phyloP scores from a whole-genome alignment of 495 filamentous ascomycete genomes.

The Cairneyella variabilis region DNA sequence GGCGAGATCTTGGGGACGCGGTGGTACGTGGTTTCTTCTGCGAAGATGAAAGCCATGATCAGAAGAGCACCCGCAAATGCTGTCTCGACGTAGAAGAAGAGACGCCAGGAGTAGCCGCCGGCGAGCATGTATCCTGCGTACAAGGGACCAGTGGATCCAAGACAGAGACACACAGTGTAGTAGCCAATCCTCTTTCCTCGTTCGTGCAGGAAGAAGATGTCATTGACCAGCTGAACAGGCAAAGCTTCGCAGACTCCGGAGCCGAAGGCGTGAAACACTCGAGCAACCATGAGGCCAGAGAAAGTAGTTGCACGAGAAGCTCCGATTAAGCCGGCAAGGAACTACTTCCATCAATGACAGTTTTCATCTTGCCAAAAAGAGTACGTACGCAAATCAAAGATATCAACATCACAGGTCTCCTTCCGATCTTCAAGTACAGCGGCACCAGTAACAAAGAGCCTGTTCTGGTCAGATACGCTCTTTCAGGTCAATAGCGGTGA shows the following conservation, averaged over 20 bases:
- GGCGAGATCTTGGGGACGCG: slow-evolving; percentile 26
- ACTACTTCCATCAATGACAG: slow-evolving; percentile 29
- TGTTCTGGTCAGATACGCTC: slow-evolving; percentile 15
- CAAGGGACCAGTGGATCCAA: slow-evolving; percentile 54
- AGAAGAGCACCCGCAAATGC: slow-evolving; percentile 53
- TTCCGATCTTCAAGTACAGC: slow-evolving; percentile 53
- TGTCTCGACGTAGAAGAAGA: slow-evolving; percentile 63
- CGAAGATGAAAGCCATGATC: slow-evolving; percentile 56
- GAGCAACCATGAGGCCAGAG: slow-evolving; percentile 47
- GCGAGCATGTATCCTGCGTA: slow-evolving; percentile 63
- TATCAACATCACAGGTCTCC: slow-evolving; percentile 51
- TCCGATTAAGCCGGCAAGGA: slow-evolving; percentile 53
- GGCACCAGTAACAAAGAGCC: slow-evolving; percentile 56
- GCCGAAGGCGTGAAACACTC: slow-evolving; percentile 53
- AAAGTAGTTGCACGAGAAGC: slow-evolving; percentile 49
- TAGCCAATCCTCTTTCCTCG: slow-evolving; percentile 54
- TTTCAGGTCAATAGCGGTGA: not conserved
- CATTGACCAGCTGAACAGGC: slow-evolving; percentile 61
- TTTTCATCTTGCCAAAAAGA: not conserved
- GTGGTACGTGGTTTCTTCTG: slow-evolving; percentile 58
- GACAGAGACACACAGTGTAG: slow-evolving; percentile 59
- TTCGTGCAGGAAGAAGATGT: slow-evolving; percentile 64
- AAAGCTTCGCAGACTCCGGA: slow-evolving; percentile 59
- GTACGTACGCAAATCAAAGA: slow-evolving; percentile 42
- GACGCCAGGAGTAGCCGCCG: slow-evolving; percentile 57